Base-by-base conservation (phyloP, 371 early-diverging fungal species). In the Quaeritorhiza haematococci region DNA sequence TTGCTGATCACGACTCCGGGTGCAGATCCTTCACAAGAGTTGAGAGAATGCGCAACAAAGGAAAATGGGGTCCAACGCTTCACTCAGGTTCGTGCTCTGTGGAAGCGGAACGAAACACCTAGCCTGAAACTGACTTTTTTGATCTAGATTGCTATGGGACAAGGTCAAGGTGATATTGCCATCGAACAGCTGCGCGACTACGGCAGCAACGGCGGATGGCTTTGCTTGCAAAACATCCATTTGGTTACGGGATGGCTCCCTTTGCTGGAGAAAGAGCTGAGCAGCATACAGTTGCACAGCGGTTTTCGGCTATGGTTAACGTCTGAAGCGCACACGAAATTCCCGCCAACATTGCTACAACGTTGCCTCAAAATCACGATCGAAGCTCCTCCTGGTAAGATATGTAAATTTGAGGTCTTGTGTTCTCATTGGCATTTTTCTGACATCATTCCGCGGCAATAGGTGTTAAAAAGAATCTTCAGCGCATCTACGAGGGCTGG, bases 151-250 rank as follows among this genome's bases (percentile, higher is more conserved):
- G 67, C 78, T 0, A 79, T 81, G 79, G 81, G 81, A n/a, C 79
- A 80, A 63, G 80, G 80, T 0, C 80, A 80, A 61, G 72, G 73
- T 3, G 76, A 72, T 1, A 38, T 64, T 30, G 79, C 79, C 4
- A 58, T 74, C 23, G 27, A 57, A 13, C 55, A 67, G 30, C 44
- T 81, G 10, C 34, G 61, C 29, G 41, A 61, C 17, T 33, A 58
- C 24, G 59, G 69, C 3, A 19, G 24, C 7, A 48, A 47, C 21
- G 81, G 81, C 10, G 70, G 68, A 0, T 81, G 81, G 81, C 24
- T 81, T n/a, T 72, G 56, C 57, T 62, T 81, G 23, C 79, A 81
- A 56, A 81, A 81, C 56, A 67, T 79, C 13, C 81, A 81, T 53
- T 54, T 81, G 47, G 79, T 72, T 17, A 74, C 69, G 34, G 52